Evolutionary conservation across 2,329 filamentous ascomycete genomes (phyloP), one percentile per base, ranked within the genome.

Genomic region (Penicillium sp.): DNA sequence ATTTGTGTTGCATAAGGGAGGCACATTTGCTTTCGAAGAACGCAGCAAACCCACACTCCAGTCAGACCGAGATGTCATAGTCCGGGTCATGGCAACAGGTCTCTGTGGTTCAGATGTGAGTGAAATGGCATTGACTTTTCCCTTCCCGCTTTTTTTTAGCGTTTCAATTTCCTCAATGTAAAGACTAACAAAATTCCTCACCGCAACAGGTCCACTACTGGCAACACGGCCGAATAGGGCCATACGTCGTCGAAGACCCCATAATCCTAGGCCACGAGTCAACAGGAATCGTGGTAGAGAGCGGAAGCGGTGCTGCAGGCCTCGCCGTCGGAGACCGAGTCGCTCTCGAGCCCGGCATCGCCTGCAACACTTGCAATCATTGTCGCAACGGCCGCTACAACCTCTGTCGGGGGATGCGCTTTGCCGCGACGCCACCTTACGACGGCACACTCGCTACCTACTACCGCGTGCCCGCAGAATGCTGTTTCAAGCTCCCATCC

Each of bases 371-470:
- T 56, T 95, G 89, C 75, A 64, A 69, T 35, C 73, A 80, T 57
- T 95, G 89, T 73, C 83, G 87, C 57, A 75, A 78, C 40, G 89
- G 89, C 45, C 77, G 81, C 57, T 95, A 95, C 75, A 95, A 95
- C 68, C 81, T 95, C 24, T 96, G 90, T 71, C 76, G 79, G 1
- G 77, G 84, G 33, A 95, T 96, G 87, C 73, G 72, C 22, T 96
- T 96, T 64, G 89, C 90, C 34, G 89, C 90, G 0, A 95, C 89
- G 10, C 90, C 90, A 9, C 90, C 90, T 1, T 82, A 83, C 66
- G 83, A 95, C 68, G 89, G 89, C 42, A 95, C 90, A 0, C 74
- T 96, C 44, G 83, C 88, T 0, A 86, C 86, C 45, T 91, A 89
- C 75, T 95, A 90, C 76, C 64, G 75, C 13, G 76, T 88, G 1